Evolutionary conservation across 1,139 yeast species (phyloP).

Genomic region (Debaryomycetaceae sp.): DNA sequence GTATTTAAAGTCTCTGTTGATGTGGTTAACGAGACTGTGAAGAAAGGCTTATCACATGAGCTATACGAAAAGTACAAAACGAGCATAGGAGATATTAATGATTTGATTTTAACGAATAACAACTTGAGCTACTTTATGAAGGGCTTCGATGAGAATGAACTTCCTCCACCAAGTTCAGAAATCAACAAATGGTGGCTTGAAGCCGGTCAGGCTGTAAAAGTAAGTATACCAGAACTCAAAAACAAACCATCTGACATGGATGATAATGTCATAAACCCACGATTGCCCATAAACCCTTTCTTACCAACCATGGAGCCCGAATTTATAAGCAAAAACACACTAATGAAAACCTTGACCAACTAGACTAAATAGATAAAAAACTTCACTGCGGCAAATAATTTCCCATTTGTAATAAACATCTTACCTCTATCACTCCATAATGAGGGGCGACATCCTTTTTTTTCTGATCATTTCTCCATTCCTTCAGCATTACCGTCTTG

Average conservation of each 20-base stretch:
- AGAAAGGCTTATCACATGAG: slow-evolving; percentile 52
- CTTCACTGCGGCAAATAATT: not conserved
- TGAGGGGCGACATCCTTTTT: too few relatives aligned
- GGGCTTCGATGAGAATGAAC: slow-evolving; percentile 25
- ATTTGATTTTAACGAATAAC: slow-evolving; percentile 28
- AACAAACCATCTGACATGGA: slow-evolving; percentile 29
- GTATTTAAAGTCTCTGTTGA: slow-evolving; percentile 64
- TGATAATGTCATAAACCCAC: slow-evolving; percentile 58
- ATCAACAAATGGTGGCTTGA: slow-evolving; percentile 88
- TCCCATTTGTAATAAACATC: too few relatives aligned
- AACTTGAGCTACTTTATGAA: slow-evolving; percentile 28
- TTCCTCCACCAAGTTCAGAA: slow-evolving; percentile 91
- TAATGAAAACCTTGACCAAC: slow-evolving; percentile 17
- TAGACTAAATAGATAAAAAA: not conserved
- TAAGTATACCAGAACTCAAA: slow-evolving; percentile 43
- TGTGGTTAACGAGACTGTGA: slow-evolving; percentile 63
- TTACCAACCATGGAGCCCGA: slow-evolving; percentile 32
- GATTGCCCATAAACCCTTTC: slow-evolving; percentile 70
- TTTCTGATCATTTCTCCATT: not conserved
- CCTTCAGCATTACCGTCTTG: not conserved
- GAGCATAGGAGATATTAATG: slow-evolving; percentile 42
- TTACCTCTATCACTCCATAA: too few relatives aligned
- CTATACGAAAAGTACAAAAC: slow-evolving; percentile 56
- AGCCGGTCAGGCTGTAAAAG: slow-evolving; percentile 72
- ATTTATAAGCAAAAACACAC: slow-evolving; percentile 25